Evolutionary conservation across 306 rosid species (phyloP), one percentile per base, ranked within the genome.

Genomic region (Arachis stenosperma): DNA sequence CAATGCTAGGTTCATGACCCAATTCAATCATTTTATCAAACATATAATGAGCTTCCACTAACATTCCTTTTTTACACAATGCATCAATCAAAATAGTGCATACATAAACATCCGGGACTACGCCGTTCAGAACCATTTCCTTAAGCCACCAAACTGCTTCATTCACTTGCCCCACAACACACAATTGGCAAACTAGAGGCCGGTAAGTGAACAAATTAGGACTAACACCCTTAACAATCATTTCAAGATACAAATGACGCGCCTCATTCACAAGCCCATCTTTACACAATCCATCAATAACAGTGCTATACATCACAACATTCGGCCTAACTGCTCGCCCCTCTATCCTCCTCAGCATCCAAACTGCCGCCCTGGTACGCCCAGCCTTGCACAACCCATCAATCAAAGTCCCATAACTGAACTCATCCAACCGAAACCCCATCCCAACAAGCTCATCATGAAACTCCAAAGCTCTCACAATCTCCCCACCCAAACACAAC

Each of bases 331-430:
- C 30, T 17, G 40, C 52, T 2, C 2, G 68, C 27, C 47, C 57
- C 10, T 59, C 51, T 2, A 58, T 11, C 53, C 4, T 13, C 22
- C 44, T 61, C 69, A 76, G 14, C 46, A 76, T 7, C 7, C 2
- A 11, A 37, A 67, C 7, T 2, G 74, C 74, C 17, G 0, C 46
- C 3, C 27, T 3, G 6, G 50, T n/a, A 3, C 10, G 4, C 13
- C 74, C 80, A 0, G 9, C 33, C 40, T n/a, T 10, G 59, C 80
- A 76, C 37, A 76, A 51, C 7, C 74, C 80, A 39, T 58, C n/a
- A 43, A 76, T 67, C 60, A 76, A 76, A 6, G 57, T 67, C 61
- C 74, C 69, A 39, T 76, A 67, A 67, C 44, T 76, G 17, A 76
- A 52, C 8, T 67, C 69, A 27, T 76, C 59, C 67, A 67, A 36